Base-by-base conservation (phyloP, 306 rosid species). In the Rosa rugosa region DNA sequence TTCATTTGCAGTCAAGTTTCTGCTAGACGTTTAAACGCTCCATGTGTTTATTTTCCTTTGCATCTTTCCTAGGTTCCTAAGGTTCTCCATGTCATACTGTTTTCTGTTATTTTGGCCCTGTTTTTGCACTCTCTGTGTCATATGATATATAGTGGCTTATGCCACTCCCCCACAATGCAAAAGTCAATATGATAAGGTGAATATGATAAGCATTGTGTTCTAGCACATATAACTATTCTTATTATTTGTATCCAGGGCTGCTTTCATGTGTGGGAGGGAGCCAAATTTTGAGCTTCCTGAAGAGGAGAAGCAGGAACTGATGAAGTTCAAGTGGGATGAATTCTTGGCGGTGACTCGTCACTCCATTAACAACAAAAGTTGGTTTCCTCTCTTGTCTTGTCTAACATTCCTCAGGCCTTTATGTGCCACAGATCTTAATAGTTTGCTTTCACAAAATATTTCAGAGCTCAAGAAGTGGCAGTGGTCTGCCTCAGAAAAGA, bases 241-340 rank as follows among this genome's bases (percentile, higher is more conserved):
- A 8, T 20, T 70, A 22, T 56, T 65, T 82, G 49, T 81, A 49
- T 78, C 2, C 81, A 94, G 98, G 86, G 98, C 98, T 71, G 98
- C 98, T 79, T 94, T 87, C 88, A 93, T 94, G 92, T 94, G 98
- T 23, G 97, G 97, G 64, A 87, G 98, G 85, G 98, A 94, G 66
- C 98, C 98, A 0, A 94, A 94, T 83, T 92, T 88, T 1, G 97
- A 94, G 86, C 95, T 94, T 68, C 76, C 92, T 0, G 90, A 89
- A 71, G 91, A 83, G 76, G 98, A 90, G 83, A 90, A 91, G 88
- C 76, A 79, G 63, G 97, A 94, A 56, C 88, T 94, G 25, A 82
- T 85, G 20, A 81, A 85, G 80, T 88, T 88, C 86, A 86, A 89
- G 83, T 94, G 98, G 98, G 97, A 91, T 3, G 98, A 92, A 25